Conservation (phyloP, 352 stramenopile genomes). For the Globisporangium acanthophoron region DNA sequence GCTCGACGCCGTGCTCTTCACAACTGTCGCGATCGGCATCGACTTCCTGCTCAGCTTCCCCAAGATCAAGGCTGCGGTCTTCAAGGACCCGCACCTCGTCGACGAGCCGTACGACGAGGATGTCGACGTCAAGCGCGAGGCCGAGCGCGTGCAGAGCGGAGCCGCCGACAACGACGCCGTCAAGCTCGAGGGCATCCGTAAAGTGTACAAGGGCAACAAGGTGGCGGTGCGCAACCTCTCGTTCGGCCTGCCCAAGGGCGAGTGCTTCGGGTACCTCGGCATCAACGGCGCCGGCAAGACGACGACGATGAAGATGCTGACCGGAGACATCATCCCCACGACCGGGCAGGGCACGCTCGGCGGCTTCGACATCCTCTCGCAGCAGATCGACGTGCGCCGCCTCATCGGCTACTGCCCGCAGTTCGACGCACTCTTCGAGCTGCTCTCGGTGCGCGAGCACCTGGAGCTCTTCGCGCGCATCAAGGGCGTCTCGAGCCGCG, state of each 20-base stretch:
- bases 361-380: constrained; percentile 69
- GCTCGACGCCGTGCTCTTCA: constrained; percentile 19
- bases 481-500: constrained; percentile 64
- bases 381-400: constrained; percentile 65
- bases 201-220: constrained; percentile 53
- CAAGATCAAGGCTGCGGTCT: constrained; percentile 43
- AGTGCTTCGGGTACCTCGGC: constrained; percentile 94
- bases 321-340: constrained; percentile 69
- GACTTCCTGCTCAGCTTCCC: constrained; percentile 64
- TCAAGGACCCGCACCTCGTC: constrained; percentile 40
- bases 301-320: constrained; percentile 96
- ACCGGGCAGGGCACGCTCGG: constrained; percentile 43
- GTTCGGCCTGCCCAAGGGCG: constrained; percentile 73
- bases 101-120: constrained; percentile 31
- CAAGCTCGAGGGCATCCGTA: constrained; percentile 26
- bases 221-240: constrained; percentile 74
- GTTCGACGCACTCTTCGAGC: constrained; percentile 80
- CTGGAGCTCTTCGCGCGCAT: constrained; percentile 87
- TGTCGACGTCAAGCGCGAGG: constrained; percentile 42
- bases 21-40: constrained; percentile 25
- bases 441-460: constrained; percentile 84
- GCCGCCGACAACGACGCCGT: constrained; percentile 30
- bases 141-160: constrained; percentile 21
- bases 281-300: constrained; percentile 95
- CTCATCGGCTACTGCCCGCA: constrained; percentile 93